Evolutionary conservation across 2,329 filamentous ascomycete genomes (phyloP), one percentile per base, ranked within the genome.

Genomic region (Pseudocercospora macadamiae): DNA sequence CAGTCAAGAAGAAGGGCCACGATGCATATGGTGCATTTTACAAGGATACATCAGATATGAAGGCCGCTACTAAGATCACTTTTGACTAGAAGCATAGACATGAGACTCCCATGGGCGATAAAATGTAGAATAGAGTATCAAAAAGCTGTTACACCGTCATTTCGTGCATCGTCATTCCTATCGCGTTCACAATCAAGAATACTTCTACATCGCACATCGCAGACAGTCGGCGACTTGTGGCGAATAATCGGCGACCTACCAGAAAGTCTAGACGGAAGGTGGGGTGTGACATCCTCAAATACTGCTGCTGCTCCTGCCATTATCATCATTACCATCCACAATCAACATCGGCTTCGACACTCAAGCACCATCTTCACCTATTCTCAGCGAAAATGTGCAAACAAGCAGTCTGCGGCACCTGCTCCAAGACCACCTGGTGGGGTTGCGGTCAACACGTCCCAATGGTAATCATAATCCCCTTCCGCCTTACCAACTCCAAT

Each of bases 1-100:
- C 93, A 0, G 95, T 99, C 53, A 99, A 97, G 86, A 97, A 96
- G 86, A 97, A 97, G 91, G 85, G 87, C 49, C 95, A 99, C 78
- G 90, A 92, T 71, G 89, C 90, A 48, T 99, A 97, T 73, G 95
- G 95, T 57, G 91, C 92, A 28, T 97, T 97, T 74, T 96, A 90
- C 82, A 96, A 95, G 77, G 91, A 97, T 68, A 87, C 90, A 7
- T 89, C 91, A 68, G 88, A 88, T 75, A 90, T 84, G 74, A 89
- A 93, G 77, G 88, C 90, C 75, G 88, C 90, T 25, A 95, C 89
- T 57, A 97, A 96, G 82, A 96, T 97, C 73, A 93, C 86, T 47
- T 97, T 97, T 79, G 91, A 96, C 60, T 74, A 49, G 47, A 18
- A 28, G 47, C 47, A 34, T 49, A 34, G 16, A 32, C 12, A 12